These are phyloP conservation scores for Fonsecaea nubica DNA, from an alignment of 2,329 filamentous ascomycete species.

Conservation along the genomic window DNA sequence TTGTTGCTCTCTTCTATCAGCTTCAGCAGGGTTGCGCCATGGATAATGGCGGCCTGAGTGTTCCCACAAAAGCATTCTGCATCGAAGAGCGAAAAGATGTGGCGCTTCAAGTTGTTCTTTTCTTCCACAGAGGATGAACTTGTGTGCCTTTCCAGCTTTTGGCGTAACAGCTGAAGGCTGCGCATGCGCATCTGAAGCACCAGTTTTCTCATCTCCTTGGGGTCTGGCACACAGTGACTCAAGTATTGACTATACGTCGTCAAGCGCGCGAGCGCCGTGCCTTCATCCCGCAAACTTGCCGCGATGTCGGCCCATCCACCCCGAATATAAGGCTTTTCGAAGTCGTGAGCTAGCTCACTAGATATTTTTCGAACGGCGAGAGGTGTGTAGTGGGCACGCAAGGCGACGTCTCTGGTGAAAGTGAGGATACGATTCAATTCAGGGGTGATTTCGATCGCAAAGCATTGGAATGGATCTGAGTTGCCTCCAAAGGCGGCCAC, in stretches of 20 bases:
- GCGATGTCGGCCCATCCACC: not conserved
- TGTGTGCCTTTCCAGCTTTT: slow-evolving; percentile 10
- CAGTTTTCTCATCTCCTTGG: slow-evolving; percentile 3
- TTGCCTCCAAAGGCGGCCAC: not conserved
- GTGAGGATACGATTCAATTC: not conserved
- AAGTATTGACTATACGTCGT: not conserved
- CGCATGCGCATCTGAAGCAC: slow-evolving; percentile 1
- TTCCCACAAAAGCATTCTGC: slow-evolving; percentile 7
- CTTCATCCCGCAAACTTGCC: not conserved
- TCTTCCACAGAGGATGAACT: not conserved
- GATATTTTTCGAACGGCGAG: not conserved
- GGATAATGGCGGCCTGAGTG: not conserved
- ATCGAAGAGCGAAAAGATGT: slow-evolving; percentile 3
- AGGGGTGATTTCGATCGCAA: not conserved
- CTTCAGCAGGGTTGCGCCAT: slow-evolving; percentile 9
- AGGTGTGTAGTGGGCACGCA: slow-evolving; percentile 1
- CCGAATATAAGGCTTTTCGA: not conserved
- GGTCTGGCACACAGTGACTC: not conserved
- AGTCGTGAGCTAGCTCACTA: not conserved
- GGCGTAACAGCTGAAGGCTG: not conserved
- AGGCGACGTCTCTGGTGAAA: not conserved
- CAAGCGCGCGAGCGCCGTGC: not conserved
- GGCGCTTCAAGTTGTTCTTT: not conserved
- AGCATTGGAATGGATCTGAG: not conserved
- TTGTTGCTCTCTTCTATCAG: slow-evolving; percentile 8